Percentiles rank a stretch among this genome's conserved stretches.
phyloP scores from a whole-genome alignment of 495 filamentous ascomycete genomes.

The Immersiella caudata region DNA sequence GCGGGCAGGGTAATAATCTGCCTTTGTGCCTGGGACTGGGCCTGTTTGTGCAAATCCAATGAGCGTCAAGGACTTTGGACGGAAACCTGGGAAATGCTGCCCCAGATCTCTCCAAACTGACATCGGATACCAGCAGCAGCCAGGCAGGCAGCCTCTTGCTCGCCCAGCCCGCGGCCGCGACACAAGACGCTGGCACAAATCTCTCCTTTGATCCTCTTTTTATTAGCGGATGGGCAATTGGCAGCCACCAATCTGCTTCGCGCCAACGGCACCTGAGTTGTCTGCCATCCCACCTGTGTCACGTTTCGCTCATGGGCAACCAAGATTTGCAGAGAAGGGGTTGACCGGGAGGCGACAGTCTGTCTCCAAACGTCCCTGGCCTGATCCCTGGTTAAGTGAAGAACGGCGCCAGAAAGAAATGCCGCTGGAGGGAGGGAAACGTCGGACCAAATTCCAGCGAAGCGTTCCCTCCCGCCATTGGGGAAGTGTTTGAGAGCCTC shows the following conservation, averaged over 20 bases:
- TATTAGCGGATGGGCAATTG: conserved; percentile 2
- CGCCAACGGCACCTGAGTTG: conserved; percentile 20
- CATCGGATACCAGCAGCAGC: conserved; percentile 12
- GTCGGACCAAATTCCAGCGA: too few relatives aligned
- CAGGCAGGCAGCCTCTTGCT: background rate
- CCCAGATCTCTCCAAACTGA: conserved; percentile 7
- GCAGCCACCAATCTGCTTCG: conserved; percentile 19
- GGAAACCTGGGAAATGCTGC: background rate
- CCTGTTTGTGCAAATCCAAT: conserved; percentile 7
- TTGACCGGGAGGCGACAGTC: conserved; percentile 19
- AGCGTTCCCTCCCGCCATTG: background rate
- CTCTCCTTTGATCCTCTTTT: background rate
- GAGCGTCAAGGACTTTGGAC: background rate
- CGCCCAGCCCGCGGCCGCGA: background rate
- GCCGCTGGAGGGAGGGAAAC: background rate
- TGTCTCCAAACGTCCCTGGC: conserved; percentile 17
- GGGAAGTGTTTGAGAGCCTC: conserved; percentile 16
- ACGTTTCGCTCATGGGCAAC: conserved; percentile 35
- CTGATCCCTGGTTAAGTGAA: conserved; percentile 27
- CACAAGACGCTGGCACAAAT: background rate
- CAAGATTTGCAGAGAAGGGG: conserved; percentile 36
- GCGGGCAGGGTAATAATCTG: background rate
- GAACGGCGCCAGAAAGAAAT: conserved; percentile 9
- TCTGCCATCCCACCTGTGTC: conserved; percentile 25
- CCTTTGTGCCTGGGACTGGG: conserved; percentile 2